Percentiles rank a stretch among this genome's conserved stretches.
phyloP scores from a whole-genome alignment of 2,329 filamentous ascomycete genomes.

The Zasmidium cellare region DNA sequence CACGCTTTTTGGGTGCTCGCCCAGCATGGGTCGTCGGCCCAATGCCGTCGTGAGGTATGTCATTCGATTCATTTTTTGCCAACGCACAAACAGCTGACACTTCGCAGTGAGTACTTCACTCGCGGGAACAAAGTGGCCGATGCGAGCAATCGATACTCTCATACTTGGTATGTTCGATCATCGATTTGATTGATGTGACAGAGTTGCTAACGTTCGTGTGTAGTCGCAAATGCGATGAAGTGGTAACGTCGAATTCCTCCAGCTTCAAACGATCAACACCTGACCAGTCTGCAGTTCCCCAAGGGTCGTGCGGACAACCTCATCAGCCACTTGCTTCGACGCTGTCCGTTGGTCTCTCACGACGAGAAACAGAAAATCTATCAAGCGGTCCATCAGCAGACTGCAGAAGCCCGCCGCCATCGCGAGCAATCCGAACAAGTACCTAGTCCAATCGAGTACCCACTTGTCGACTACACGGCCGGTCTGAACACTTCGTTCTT shows the following conservation, averaged over 20 bases:
- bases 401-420: not conserved
- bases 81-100: not conserved
- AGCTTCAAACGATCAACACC: not conserved
- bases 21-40: slow-evolving; percentile 4
- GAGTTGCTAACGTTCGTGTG: not conserved
- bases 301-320: slow-evolving; percentile 86
- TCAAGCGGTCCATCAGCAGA: slow-evolving; percentile 38
- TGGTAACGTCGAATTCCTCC: slow-evolving; percentile 3
- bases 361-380: slow-evolving; percentile 55
- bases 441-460: not conserved
- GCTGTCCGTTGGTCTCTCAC: slow-evolving; percentile 67
- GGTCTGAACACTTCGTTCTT: not conserved
- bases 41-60: slow-evolving; percentile 4
- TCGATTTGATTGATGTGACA: not conserved
- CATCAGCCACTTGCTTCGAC: slow-evolving; percentile 78
- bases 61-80: not conserved
- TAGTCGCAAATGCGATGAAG: slow-evolving; percentile 25
- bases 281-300: slow-evolving; percentile 58
- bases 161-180: slow-evolving; percentile 62
- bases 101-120: slow-evolving; percentile 75
- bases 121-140: slow-evolving; percentile 83
- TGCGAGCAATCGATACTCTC: slow-evolving; percentile 86
- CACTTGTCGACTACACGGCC: not conserved
- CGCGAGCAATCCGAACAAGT: not conserved
- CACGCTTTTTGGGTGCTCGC: not conserved